Percentiles rank a stretch among this genome's conserved stretches.
phyloP scores from a whole-genome alignment of 2,329 filamentous ascomycete genomes.

The Neonectria magnoliae region DNA sequence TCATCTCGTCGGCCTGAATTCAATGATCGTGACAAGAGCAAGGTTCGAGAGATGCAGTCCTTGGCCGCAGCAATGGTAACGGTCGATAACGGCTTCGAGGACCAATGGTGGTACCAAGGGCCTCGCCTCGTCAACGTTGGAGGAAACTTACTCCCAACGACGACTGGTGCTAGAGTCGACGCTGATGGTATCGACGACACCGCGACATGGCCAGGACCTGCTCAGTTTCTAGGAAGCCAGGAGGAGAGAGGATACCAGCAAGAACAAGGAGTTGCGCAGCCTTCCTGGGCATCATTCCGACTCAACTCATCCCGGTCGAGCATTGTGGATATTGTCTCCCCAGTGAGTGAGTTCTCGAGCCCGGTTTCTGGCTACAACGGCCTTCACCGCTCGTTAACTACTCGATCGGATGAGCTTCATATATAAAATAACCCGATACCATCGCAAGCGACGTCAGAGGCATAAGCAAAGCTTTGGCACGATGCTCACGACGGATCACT shows the following conservation, averaged over 20 bases:
- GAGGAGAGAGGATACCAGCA: neutral
- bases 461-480: too few relatives aligned
- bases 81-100: constrained; percentile 67
- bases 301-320: constrained; percentile 32
- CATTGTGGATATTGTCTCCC: constrained; percentile 37
- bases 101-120: constrained; percentile 67
- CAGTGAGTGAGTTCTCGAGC: constrained; percentile 39
- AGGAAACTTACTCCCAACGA: constrained; percentile 33
- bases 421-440: constrained; percentile 31
- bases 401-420: constrained; percentile 41
- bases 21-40: constrained; percentile 46
- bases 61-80: constrained; percentile 65
- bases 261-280: neutral
- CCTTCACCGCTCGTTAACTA: constrained; percentile 39
- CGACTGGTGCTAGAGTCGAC: constrained; percentile 24
- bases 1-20: constrained; percentile 25
- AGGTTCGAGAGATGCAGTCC: constrained; percentile 55
- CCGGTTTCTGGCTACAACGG: constrained; percentile 34
- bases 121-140: constrained; percentile 40
- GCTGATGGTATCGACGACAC: constrained; percentile 18
- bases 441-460: too few relatives aligned
- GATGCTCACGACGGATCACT: too few relatives aligned
- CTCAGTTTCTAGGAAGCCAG: neutral
- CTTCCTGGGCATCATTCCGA: constrained; percentile 28
- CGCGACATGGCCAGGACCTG: constrained; percentile 32